Evolutionary conservation across 129 eudicot species (phyloP).

Genomic region (Flaveria robusta): DNA sequence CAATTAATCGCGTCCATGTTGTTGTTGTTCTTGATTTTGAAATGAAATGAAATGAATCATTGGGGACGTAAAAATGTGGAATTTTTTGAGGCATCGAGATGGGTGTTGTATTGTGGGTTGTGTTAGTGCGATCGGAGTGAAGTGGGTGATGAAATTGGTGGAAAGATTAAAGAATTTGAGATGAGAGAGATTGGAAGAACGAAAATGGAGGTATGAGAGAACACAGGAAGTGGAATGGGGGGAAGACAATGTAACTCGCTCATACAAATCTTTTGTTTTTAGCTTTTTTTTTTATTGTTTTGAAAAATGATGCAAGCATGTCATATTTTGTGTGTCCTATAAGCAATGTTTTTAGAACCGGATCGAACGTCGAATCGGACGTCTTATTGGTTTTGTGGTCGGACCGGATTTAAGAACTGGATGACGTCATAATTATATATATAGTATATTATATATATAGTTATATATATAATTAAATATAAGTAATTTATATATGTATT

Average conservation of each 20-base stretch:
- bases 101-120: slow-evolving; percentile 19
- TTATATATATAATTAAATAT: no score
- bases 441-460: no score
- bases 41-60: slow-evolving; percentile 16
- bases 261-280: slow-evolving; percentile 35
- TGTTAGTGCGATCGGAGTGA: slow-evolving; percentile 35
- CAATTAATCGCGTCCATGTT: not conserved
- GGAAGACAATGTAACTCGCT: slow-evolving; percentile 35
- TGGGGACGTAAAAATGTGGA: slow-evolving; percentile 15
- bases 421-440: no score
- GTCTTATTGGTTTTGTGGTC: no score
- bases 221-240: slow-evolving; percentile 34
- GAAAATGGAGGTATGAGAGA: slow-evolving; percentile 26
- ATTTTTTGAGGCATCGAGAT: slow-evolving; percentile 11
- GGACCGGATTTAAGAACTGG: no score
- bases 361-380: no score
- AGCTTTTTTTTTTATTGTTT: not conserved
- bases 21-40: not conserved
- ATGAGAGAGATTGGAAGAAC: slow-evolving; percentile 10
- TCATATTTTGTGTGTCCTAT: no score
- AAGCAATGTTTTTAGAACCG: no score
- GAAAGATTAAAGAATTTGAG: slow-evolving; percentile 4
- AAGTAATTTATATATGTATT: no score
- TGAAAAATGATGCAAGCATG: not conserved
- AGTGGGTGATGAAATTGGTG: slow-evolving; percentile 35